Conservation (phyloP, 2,329 filamentous ascomycete species). For the Fusarium sp. region DNA sequence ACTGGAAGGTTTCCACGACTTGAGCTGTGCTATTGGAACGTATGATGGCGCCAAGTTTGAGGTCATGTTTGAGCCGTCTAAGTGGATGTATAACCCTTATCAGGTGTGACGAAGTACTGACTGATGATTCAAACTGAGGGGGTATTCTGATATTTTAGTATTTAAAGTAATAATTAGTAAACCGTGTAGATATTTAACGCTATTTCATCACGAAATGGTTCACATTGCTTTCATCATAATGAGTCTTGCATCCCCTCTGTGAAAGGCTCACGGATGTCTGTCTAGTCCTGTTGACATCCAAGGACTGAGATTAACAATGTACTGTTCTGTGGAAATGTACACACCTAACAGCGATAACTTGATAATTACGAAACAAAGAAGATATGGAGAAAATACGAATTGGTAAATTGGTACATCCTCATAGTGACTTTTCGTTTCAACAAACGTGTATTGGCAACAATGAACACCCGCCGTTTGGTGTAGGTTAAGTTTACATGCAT, state of each 20-base stretch:
- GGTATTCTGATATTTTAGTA: not conserved
- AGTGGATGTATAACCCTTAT: conserved; percentile 65
- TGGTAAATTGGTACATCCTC: no score
- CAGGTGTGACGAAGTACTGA: not conserved
- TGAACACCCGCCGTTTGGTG: not conserved
- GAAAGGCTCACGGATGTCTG: no score
- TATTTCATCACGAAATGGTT: conserved; percentile 6
- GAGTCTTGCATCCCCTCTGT: no score
- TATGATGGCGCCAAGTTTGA: conserved; percentile 77
- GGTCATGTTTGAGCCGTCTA: conserved; percentile 68
- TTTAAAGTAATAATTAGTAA: not conserved
- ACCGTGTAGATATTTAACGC: not conserved
- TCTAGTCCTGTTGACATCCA: no score
- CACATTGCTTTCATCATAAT: not conserved
- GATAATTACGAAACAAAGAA: no score
- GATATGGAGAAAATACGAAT: no score
- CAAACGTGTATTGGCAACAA: not conserved
- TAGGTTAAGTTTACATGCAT: conserved; percentile 38
- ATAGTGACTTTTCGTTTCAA: not conserved
- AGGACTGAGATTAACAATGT: no score
- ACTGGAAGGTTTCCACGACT: conserved; percentile 76
- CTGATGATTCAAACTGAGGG: not conserved
- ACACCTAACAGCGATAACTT: no score
- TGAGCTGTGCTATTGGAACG: conserved; percentile 76
- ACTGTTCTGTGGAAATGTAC: no score